Percentiles rank a stretch among this genome's conserved stretches.
Conservation (phyloP, 345 rosid species). For the Hevea brasiliensis region DNA sequence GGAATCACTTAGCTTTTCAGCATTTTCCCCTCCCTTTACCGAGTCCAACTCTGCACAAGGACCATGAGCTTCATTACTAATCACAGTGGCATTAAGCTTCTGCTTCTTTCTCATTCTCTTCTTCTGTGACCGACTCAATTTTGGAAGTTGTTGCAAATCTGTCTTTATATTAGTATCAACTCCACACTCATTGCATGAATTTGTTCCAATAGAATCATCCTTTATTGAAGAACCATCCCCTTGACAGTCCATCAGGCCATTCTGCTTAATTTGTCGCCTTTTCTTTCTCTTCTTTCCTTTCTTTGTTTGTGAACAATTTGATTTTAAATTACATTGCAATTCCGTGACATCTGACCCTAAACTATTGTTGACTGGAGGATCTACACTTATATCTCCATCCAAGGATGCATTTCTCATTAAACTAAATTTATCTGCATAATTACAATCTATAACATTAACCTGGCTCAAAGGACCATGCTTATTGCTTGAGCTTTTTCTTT, state of each 20-base stretch:
- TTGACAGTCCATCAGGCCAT: conserved; percentile 5
- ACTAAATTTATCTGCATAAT: conserved; percentile 2
- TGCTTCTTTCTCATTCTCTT: no score
- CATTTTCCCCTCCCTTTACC: not conserved
- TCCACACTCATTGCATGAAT: conserved; percentile 3
- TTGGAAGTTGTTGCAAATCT: no score
- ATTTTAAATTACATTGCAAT: conserved; percentile 7
- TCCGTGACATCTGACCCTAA: conserved; percentile 1
- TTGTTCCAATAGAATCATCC: not conserved
- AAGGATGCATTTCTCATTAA: conserved; percentile 1
- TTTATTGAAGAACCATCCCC: conserved; percentile 1
- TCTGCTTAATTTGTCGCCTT: not conserved
- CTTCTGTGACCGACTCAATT: no score
- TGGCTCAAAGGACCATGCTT: not conserved
- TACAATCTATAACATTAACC: conserved; percentile 4
- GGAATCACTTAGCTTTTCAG: conserved; percentile 14
- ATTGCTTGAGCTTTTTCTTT: conserved; percentile 2
- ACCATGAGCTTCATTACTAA: conserved; percentile 1
- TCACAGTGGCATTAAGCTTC: not conserved
- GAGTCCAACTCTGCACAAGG: not conserved
- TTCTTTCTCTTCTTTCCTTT: conserved; percentile 1
- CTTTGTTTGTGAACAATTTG: not conserved
- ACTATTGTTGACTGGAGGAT: conserved; percentile 12
- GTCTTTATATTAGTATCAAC: conserved; percentile 5
- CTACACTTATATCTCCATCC: not conserved